Evolutionary conservation across 495 filamentous ascomycete genomes (phyloP).

Genomic region (Penicillium tannophilum): DNA sequence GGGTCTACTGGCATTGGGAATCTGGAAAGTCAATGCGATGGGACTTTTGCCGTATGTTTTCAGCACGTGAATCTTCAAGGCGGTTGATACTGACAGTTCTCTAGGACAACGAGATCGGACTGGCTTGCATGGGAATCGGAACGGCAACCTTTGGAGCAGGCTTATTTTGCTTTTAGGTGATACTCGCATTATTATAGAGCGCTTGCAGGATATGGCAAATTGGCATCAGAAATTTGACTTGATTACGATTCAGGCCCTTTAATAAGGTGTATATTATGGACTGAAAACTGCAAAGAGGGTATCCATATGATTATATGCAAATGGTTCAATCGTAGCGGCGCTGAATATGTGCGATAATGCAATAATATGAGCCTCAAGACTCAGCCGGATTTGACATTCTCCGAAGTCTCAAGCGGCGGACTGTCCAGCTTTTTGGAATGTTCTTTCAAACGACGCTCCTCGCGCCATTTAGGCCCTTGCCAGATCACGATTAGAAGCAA

Average conservation of each 20-base stretch:
- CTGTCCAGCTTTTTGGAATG: slow-evolving; percentile 18
- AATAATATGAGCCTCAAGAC: background rate
- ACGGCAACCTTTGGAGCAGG: slow-evolving; percentile 73
- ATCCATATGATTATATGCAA: slow-evolving; percentile 8
- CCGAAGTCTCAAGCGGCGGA: slow-evolving; percentile 4
- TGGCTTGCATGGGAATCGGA: slow-evolving; percentile 94
- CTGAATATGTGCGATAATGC: background rate
- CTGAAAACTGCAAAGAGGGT: background rate
- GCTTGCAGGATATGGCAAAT: slow-evolving; percentile 3
- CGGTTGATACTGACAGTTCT: slow-evolving; percentile 19
- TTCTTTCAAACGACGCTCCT: slow-evolving; percentile 37
- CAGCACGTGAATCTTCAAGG: background rate
- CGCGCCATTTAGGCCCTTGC: slow-evolving; percentile 52
- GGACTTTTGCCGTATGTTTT: slow-evolving; percentile 82
- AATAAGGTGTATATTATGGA: slow-evolving; percentile 4
- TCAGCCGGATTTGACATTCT: background rate
- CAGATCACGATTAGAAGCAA: slow-evolving; percentile 48
- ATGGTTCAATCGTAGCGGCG: slow-evolving; percentile 8
- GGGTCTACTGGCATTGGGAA: slow-evolving; percentile 75
- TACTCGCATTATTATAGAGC: slow-evolving; percentile 1
- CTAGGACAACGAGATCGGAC: slow-evolving; percentile 86
- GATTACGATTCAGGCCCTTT: slow-evolving; percentile 5
- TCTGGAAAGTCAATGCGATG: slow-evolving; percentile 99
- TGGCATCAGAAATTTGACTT: slow-evolving; percentile 10
- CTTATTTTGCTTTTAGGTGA: slow-evolving; percentile 53